Conservation (phyloP, 768 basidiomycete species). For the Strobilomyces echinocephalus region DNA sequence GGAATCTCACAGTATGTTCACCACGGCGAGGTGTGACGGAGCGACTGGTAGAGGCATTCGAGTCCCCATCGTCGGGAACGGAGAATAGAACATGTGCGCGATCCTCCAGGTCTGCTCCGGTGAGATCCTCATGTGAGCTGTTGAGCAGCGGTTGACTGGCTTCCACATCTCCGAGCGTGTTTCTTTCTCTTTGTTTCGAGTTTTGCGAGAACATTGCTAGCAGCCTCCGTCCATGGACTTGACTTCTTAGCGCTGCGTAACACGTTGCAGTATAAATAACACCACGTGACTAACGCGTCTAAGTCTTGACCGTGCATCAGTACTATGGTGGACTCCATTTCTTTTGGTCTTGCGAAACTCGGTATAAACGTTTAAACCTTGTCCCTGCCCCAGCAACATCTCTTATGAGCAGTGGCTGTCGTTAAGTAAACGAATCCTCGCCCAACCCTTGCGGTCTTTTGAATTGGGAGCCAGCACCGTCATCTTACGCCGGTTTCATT, state of each 20-base stretch:
- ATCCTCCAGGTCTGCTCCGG: constrained; percentile 23
- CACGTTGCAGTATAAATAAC: constrained; percentile 6
- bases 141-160: constrained; percentile 57
- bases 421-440: no score
- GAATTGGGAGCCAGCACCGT: no score
- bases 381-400: no score
- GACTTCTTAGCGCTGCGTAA: neutral
- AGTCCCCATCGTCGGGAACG: constrained; percentile 51
- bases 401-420: no score
- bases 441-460: no score
- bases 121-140: constrained; percentile 38
- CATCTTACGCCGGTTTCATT: no score
- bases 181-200: constrained; percentile 28
- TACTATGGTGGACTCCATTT: no score
- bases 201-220: constrained; percentile 29
- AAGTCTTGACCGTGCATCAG: no score
- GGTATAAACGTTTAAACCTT: no score
- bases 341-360: no score
- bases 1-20: constrained; percentile 55
- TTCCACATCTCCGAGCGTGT: constrained; percentile 31
- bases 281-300: constrained; percentile 21
- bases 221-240: constrained; percentile 17
- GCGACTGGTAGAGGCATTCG: constrained; percentile 34
- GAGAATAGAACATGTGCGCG: constrained; percentile 44
- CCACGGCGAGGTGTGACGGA: constrained; percentile 33